A percentile compares a stretch with the other conserved stretches of the same genome.
These are phyloP conservation scores for Melaleuca alternifolia DNA, from an alignment of 345 rosid species.

Conservation along the genomic window DNA sequence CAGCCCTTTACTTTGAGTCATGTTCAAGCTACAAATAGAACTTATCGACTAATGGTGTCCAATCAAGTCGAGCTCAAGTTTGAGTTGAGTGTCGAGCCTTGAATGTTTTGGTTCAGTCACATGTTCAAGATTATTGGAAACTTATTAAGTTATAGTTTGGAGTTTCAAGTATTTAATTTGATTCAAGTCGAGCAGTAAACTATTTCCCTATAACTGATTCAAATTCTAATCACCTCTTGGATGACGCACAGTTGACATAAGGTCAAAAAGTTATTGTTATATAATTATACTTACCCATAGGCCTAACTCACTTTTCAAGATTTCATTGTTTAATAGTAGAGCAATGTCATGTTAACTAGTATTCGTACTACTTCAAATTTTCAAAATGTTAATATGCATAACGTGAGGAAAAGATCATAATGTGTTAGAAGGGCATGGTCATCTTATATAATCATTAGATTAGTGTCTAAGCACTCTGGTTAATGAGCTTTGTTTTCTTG, in stretches of 20 bases:
- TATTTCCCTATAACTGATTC: not conserved
- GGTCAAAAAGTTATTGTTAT: not conserved
- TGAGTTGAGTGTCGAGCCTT: not conserved
- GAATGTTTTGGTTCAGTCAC: not conserved
- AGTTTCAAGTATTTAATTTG: not conserved
- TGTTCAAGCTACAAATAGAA: accelerated
- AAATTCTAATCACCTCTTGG: not conserved
- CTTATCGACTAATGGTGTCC: accelerated
- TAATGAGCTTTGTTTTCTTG: too few relatives aligned
- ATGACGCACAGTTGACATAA: not conserved
- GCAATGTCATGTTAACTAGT: not conserved
- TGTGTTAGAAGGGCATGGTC: not conserved
- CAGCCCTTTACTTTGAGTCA: not conserved
- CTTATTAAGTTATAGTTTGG: accelerated
- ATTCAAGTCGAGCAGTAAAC: not conserved
- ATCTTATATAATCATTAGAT: not conserved
- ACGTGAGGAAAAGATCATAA: not conserved
- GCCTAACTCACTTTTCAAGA: not conserved
- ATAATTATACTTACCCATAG: not conserved
- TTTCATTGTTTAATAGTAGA: not conserved
- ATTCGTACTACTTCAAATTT: not conserved
- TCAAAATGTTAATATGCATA: accelerated
- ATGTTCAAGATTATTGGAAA: not conserved
- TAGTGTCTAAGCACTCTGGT: too few relatives aligned
- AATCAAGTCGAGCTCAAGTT: not conserved